Base-by-base conservation (phyloP, 1,284 basidiomycete genomes). In the Ceratobasidium sp. region DNA sequence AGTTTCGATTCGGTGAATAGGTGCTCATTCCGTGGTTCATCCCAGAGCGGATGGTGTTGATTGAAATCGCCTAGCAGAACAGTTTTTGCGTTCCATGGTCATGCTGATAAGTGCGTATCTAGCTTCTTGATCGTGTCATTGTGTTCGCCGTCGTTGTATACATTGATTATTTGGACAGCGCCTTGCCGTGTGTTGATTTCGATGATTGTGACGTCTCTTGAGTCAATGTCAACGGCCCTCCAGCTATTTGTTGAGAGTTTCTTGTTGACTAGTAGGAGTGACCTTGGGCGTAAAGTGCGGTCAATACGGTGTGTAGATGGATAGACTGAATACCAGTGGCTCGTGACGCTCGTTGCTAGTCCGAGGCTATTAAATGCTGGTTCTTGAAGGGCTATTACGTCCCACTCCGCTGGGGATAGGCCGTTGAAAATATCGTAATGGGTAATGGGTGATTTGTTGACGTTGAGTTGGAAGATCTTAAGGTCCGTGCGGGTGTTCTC, bases 61-160 rank as follows among this genome's bases (percentile, higher is more conserved):
- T 64, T 64, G 34, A 64, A 52, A 49, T 64, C 60, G 1, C 60
- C 60, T 15, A 64, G 47, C 12, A 64, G n/a, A 4, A 64, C 42
- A n/a, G 31, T 49, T 4, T 40, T 17, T 15, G 20, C 42, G 15
- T 40, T 22, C 38, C 34, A 6, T 17, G 47, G 10, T 4, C 25
- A 7, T 3, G 27, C 22, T 12, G 13, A 17, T 6, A 65, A 35
- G 47, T 35, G 31, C 2, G 31, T 7, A n/a, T 35, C 32, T 6
- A 65, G 10, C 0, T 27, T 1, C 7, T 38, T 34, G 3, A 64
- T 13, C 2, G 60, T 50, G 20, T 22, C 34, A 20, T 50, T 35
- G 34, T 38, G 2, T 1, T 20, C 47, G n/a, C 60, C 45, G 34
- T 50, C 32, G 47, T 64, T 64, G 22, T 64, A 64, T 15, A 52